Evolutionary conservation across 768 basidiomycete genomes (phyloP), one percentile per base, ranked within the genome.

Genomic region (Podaxis sp.): DNA sequence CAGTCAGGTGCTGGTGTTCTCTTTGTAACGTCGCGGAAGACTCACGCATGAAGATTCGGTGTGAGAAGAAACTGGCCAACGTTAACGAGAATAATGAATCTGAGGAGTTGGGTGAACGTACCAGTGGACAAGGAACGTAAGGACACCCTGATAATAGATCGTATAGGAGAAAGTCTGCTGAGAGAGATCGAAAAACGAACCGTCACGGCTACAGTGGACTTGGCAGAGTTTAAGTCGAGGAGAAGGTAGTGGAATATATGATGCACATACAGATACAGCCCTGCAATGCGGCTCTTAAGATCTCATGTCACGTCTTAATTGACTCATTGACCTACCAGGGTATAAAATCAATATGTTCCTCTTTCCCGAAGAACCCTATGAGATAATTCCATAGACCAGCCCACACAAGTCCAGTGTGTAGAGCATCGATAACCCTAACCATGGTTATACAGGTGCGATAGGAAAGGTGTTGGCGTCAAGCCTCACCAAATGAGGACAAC

Each of bases 401-500:
- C 74, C 77, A 78, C 28, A 80, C 76, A 59, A 77, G 71, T 13
- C 64, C 65, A 0, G 77, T 79, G 62, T 82, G 80, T 0, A 67
- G 65, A 6, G 70, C 70, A 59, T 82, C 80, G 17, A 77, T 70
- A 10, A 74, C 6, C 77, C 78, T 80, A 56, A 30, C 3, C 8
- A 22, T 11, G 30, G 36, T 37, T 38, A 54, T n/a, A 11, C 13
- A 13, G 26, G n/a, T 22, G 41, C 22, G 49, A 33, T 15, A 6
- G 56, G 46, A 13, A 64, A 64, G 64, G 67, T 11, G 65, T 58
- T 41, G 64, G 55, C 15, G 63, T 26, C n/a, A 66, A 60, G 33
- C 20, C 67, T 58, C 56, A 73, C 76, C 76, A 78, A n/a, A 77
- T 64, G 2, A 65, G 53, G 15, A 74, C 48, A 37, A 78, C 76